Evolutionary conservation across 768 basidiomycete genomes (phyloP), one percentile per base, ranked within the genome.

Genomic region (Cystofilobasidium macerans): DNA sequence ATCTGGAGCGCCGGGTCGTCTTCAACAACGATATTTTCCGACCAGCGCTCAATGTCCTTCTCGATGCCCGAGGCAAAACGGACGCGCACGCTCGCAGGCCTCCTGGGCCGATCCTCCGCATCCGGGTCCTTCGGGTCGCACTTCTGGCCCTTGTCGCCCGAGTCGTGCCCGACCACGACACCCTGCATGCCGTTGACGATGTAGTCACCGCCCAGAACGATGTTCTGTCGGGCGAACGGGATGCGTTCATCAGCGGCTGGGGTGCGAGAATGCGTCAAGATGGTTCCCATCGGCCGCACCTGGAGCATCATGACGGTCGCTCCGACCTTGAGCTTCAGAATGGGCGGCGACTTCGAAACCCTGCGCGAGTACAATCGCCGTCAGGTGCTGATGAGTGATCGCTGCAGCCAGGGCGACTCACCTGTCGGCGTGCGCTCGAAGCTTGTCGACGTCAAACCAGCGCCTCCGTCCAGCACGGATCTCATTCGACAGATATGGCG

Each of bases 161-260:
- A n/a, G n/a, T n/a, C 26, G 11, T 28, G 12, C 28, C 1, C 33
- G 22, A 6, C 36, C 24, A 63, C 51, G 38, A 63, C 16, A 24
- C 62, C 62, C 40, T 63, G 62, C 62, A 63, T 63, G 11, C 62
- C 62, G 62, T 63, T 63, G 62, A 40, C 51, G 38, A 63, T n/a
- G 60, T 47, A 33, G 32, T 28, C 42, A n/a, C 51, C 28, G 26
- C 32, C 51, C 13, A 22, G 2, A 13, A 32, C 14, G 28, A 30
- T 6, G 51, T 54, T 54, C 51, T 54, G 28, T 4, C 16, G 30
- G 11, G 6, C 18, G 14, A 54, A 54, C 28, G 13, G 9, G 51
- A 20, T n/a, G n/a, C n/a, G 51, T 26, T 26, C 20, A 12, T 14
- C 5, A 20, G 14, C 48, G 30, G 30, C 24, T 7, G 51, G 30